Evolutionary conservation across 805 yeast genomes (phyloP).

Genomic region (Kluyveromyces aestuarii): DNA sequence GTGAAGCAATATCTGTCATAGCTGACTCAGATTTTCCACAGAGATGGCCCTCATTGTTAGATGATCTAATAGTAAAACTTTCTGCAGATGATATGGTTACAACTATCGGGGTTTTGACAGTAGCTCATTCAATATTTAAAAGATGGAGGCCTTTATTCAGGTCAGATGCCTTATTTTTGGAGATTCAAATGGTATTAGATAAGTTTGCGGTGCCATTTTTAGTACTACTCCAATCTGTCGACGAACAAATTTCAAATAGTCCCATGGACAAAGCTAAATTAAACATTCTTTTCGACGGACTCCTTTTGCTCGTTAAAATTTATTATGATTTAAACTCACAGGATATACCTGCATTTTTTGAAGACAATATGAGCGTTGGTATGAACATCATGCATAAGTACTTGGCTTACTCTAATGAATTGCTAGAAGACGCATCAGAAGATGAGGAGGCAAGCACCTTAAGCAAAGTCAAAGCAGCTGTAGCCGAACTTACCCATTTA

Average conservation of each 20-base stretch:
- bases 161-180: slow-evolving; percentile 80
- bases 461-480: slow-evolving; percentile 68
- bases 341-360: slow-evolving; percentile 96
- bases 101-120: slow-evolving; percentile 79
- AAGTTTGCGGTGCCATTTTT: slow-evolving; percentile 78
- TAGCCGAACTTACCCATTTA: slow-evolving; percentile 75
- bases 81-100: slow-evolving; percentile 55
- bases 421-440: slow-evolving; percentile 45
- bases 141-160: slow-evolving; percentile 95
- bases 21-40: slow-evolving; percentile 96
- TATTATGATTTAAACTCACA: slow-evolving; percentile 94
- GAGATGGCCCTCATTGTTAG: slow-evolving; percentile 71
- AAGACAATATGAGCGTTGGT: slow-evolving; percentile 70
- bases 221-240: slow-evolving; percentile 57
- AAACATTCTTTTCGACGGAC: slow-evolving; percentile 53
- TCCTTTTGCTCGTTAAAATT: slow-evolving; percentile 65
- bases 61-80: slow-evolving; percentile 61
- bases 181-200: slow-evolving; percentile 77
- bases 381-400: slow-evolving; percentile 81
- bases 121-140: slow-evolving; percentile 91
- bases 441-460: slow-evolving; percentile 60
- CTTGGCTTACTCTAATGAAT: slow-evolving; percentile 47
- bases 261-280: slow-evolving; percentile 41
- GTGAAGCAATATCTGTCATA: slow-evolving; percentile 84
- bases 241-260: slow-evolving; percentile 46